These are phyloP conservation scores for Talaromyces sp. DNA, from an alignment of 2,329 filamentous ascomycete species.

Conservation along the genomic window DNA sequence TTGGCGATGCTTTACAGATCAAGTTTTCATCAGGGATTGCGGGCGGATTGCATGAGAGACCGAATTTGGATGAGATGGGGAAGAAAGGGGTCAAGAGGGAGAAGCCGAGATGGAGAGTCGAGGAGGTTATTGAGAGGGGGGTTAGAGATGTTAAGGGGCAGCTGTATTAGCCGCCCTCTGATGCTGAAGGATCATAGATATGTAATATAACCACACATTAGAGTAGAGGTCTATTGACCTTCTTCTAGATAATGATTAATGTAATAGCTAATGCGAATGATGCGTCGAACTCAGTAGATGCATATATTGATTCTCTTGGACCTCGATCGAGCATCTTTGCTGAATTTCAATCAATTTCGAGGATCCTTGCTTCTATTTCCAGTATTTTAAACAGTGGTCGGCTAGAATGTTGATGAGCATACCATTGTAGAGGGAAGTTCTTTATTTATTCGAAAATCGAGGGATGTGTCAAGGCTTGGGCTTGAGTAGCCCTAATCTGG, in stretches of 20 bases:
- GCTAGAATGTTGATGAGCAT: no score
- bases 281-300: neutral
- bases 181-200: no score
- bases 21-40: constrained; percentile 92
- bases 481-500: no score
- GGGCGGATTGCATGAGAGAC: constrained; percentile 66
- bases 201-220: neutral
- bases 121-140: constrained; percentile 67
- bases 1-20: constrained; percentile 81
- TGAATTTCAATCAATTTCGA: no score
- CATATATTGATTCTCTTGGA: no score
- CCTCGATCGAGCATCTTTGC: no score
- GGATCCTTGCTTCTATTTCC: no score
- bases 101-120: constrained; percentile 74
- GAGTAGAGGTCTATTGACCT: neutral
- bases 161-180: constrained; percentile 51
- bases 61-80: constrained; percentile 53
- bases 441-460: no score
- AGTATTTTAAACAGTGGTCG: no score
- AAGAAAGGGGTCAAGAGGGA: constrained; percentile 31
- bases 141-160: constrained; percentile 69
- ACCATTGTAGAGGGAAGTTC: no score
- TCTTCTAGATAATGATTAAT: neutral
- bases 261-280: neutral
- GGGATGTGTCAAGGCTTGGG: no score